Evolutionary conservation across 1,139 yeast species (phyloP).

Genomic region (Wickerhamomyces sp.): DNA sequence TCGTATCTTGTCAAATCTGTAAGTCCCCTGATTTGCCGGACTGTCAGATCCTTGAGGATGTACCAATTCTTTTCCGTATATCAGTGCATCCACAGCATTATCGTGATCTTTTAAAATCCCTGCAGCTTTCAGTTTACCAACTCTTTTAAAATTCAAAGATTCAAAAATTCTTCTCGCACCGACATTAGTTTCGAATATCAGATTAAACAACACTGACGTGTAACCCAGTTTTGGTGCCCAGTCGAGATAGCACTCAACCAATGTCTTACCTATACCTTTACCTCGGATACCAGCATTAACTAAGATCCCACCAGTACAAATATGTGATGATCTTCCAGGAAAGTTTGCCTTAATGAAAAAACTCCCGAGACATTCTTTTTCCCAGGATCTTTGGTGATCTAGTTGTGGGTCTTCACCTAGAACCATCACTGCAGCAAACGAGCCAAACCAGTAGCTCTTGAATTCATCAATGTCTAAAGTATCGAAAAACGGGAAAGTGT

Average conservation of each 20-base stretch:
- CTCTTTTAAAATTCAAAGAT: constrained; percentile 66
- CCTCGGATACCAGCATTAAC: constrained; percentile 92
- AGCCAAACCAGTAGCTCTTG: constrained; percentile 75
- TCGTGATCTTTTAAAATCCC: constrained; percentile 84
- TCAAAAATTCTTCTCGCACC: constrained; percentile 82
- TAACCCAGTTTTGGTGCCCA: constrained; percentile 93
- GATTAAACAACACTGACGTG: constrained; percentile 75
- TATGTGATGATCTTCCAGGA: constrained; percentile 89
- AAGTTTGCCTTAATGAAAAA: constrained; percentile 83
- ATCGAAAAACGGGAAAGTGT: constrained; percentile 80
- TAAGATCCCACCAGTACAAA: constrained; percentile 85
- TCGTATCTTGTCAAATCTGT: constrained; percentile 70
- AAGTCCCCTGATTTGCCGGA: constrained; percentile 16
- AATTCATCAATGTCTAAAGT: constrained; percentile 70
- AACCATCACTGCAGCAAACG: constrained; percentile 84
- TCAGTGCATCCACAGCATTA: constrained; percentile 74
- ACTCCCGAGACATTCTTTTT: constrained; percentile 82
- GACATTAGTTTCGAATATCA: constrained; percentile 84
- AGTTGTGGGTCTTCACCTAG: constrained; percentile 64
- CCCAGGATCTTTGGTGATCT: constrained; percentile 71
- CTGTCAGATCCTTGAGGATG: constrained; percentile 18
- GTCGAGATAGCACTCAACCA: constrained; percentile 77
- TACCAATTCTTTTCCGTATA: constrained; percentile 55
- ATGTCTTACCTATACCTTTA: constrained; percentile 84
- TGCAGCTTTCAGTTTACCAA: constrained; percentile 79